Percentiles rank a stretch among this genome's conserved stretches.
These are phyloP conservation scores for Phytophthora colocasiae DNA, from an alignment of 352 stramenopile genomes.

Conservation along the genomic window DNA sequence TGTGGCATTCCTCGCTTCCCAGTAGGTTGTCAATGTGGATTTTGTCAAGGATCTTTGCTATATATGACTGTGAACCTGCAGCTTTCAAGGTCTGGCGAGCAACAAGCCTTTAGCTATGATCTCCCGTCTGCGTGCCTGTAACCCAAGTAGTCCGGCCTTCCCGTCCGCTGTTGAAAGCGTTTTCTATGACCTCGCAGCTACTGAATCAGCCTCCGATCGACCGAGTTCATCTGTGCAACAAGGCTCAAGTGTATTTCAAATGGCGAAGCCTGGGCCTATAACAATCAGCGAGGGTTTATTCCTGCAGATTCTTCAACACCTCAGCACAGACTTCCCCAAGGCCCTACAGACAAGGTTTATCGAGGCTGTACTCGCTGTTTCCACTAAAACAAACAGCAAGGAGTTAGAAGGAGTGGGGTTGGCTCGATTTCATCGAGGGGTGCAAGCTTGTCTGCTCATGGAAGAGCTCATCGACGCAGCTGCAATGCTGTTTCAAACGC, in stretches of 20 bases:
- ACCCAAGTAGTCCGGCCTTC: slow-evolving; percentile 25
- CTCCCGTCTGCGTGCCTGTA: slow-evolving; percentile 24
- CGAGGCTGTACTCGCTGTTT: slow-evolving; percentile 4
- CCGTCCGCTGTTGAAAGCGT: slow-evolving; percentile 28
- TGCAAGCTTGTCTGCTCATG: slow-evolving; percentile 28
- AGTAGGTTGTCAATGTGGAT: slow-evolving; percentile 16
- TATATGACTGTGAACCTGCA: slow-evolving; percentile 3
- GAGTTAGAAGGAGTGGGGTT: slow-evolving; percentile 19
- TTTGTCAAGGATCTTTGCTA: not conserved
- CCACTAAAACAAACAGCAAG: not conserved
- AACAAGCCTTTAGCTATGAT: slow-evolving; percentile 19
- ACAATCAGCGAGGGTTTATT: slow-evolving; percentile 28
- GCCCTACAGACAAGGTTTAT: slow-evolving; percentile 22
- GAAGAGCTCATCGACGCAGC: slow-evolving; percentile 35
- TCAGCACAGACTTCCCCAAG: slow-evolving; percentile 29
- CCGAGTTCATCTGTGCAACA: slow-evolving; percentile 7
- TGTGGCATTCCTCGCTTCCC: slow-evolving; percentile 29
- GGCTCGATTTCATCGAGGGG: slow-evolving; percentile 24
- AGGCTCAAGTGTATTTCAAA: not conserved
- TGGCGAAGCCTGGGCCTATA: slow-evolving; percentile 8
- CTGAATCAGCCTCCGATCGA: not conserved
- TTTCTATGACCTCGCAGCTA: slow-evolving; percentile 25
- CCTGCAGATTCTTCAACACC: slow-evolving; percentile 28
- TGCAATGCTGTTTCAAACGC: slow-evolving; percentile 25
- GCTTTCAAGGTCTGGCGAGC: slow-evolving; percentile 29